Evolutionary conservation across 2,329 filamentous ascomycete species (phyloP), one percentile per base, ranked within the genome.

Genomic region (Pyrenochaeta sp.): DNA sequence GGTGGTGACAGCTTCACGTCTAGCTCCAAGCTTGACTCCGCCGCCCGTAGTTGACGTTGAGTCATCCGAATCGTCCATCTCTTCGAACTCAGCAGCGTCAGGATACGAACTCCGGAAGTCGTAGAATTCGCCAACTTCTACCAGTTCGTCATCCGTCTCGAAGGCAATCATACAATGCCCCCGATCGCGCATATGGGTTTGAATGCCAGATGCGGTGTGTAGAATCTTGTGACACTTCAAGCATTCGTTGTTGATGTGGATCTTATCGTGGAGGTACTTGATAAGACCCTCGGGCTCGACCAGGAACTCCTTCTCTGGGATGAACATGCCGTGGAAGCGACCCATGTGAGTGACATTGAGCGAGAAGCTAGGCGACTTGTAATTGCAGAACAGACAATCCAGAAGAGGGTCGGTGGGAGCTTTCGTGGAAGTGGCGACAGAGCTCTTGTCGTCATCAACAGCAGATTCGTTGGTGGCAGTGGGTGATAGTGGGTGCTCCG

Each of bases 121-220:
- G 78, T 99, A 99, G 78, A 92, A 97, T 65, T 98, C 92, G 55
- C 95, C 95, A 72, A 99, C 92, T 54, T 96, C 92, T 30, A 98
- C 85, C 80, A 97, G 92, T 73, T 98, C 93, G 36, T 91, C 90
- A 74, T 97, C 92, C 0, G 89, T 90, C 50, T 90, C 88, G 77
- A 94, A 99, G 0, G 92, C 93, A 67, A 99, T 96, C 86, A 93
- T 97, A 85, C 94, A 98, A 79, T 99, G 95, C 0, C 92, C 91
- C 75, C 93, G 94, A 76, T 99, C 95, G 44, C 92, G 89, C 95
- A 99, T 99, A 77, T 99, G 95, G 0, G 93, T 97, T 74, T 97
- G 93, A 27, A 93, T 88, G 19, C 91, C 94, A 56, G 89, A 88
- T 0, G 90, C 84, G 12, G 89, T 93, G 62, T 89, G 87, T 74